Evolutionary conservation across 352 stramenopile genomes (phyloP), one percentile per base, ranked within the genome.

Genomic region (Phytophthora pinifolia): DNA sequence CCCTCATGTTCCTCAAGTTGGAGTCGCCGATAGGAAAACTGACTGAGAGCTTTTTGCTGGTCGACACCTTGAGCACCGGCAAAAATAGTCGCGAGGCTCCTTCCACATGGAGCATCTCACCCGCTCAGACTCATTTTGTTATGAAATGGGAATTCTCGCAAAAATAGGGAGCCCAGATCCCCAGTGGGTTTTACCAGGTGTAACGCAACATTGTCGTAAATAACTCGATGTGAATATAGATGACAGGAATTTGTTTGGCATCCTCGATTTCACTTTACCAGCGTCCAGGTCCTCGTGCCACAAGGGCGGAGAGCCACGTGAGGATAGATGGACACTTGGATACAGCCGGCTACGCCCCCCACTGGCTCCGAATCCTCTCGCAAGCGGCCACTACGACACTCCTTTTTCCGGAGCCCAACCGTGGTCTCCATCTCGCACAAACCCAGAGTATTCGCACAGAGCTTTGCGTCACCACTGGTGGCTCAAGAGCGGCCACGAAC

Each of bases 251-350:
- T n/a, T n/a, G n/a, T n/a, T n/a, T n/a, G n/a, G n/a, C n/a, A n/a
- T n/a, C 22, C 30, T 13, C 45, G 39, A 42, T 42, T 42, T 42
- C 31, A 30, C 37, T 33, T 32, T 15, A 8, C 27, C 32, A 41
- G 6, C 15, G 18, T n/a, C 22, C 39, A 32, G 4, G 8, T 13
- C 4, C 2, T 3, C 4, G 22, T 6, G 2, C 22, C 20, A 1
- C 20, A 22, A 22, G 20, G 7, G n/a, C 15, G 33, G 13, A 3
- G 20, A 27, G 9, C 18, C 14, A 9, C 5, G 22, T 20, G 8
- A 20, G 32, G 30, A 35, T 34, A 15, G 27, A 66, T 57, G 58
- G 22, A 17, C 6, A 25, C 18, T 17, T 66, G 50, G 36, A 42
- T 25, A 15, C 31, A 54, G 9, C 44, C 25, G 27, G 43, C 36